Base-by-base conservation (phyloP, 345 rosid genomes). In the Arabidopsis arenosa region DNA sequence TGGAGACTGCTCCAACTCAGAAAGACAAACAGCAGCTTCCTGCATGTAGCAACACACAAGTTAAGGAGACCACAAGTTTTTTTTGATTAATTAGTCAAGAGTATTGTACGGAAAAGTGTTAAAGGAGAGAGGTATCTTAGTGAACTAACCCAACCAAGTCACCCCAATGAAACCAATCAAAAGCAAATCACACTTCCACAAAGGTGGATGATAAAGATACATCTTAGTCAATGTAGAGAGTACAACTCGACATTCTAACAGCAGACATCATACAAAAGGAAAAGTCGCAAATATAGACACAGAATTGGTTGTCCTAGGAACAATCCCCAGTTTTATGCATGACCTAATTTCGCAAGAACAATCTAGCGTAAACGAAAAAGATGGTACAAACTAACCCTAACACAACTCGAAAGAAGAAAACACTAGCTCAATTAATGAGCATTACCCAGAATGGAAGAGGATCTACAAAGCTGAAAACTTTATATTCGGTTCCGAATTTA, bases 1-100 rank as follows among this genome's bases (percentile, higher is more conserved):
- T 58, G 96, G 96, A 7, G 94, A 89, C 77, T 95, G 99, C 36
- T 90, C 93, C 83, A 90, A 80, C 90, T 92, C 96, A 51, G 89
- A 79, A 73, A 95, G 99, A 70, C 87, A 89, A 74, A 86, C 61
- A 52, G 87, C 81, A 73, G 96, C 96, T 92, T 95, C 96, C 99
- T 95, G 91, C 80, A 80, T 62, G 74, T 65, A 68, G 66, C 41
- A 72, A 76, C 36, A 76, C 44, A 63, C 66, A 55, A 37, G 63
- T 63, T 45, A 63, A 54, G 32, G 23, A 17, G 41, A 60, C 62
- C 3, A 53, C 1, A 13, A 63, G 33, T 37, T 14, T 43, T 23
- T 52, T 36, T 5, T 43, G 48, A 36, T 73, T n/a, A 33, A 11
- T 61, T 18, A 26, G 51, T 55, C 36, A 62, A 23, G 15, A 37